Conservation (phyloP, 805 yeast species). For the Cyberlindnera euphorbiae region DNA sequence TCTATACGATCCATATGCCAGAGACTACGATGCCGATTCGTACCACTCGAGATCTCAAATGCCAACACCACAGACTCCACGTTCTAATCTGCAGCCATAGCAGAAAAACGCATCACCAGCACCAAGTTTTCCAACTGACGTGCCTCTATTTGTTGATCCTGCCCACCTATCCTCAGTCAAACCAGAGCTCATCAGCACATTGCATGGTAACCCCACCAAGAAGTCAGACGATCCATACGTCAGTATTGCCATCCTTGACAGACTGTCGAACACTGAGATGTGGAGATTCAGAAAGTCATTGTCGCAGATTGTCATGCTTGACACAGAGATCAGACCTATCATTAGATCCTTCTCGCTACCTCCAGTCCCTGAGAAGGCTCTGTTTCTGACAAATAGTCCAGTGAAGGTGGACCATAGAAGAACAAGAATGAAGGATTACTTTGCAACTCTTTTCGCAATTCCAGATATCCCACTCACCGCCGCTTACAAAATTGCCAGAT, state of each 20-base stretch:
- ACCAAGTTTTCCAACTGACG: constrained; percentile 29
- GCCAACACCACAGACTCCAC: constrained; percentile 1
- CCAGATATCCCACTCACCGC: constrained; percentile 55
- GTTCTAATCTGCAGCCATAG: constrained; percentile 1
- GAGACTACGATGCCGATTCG: constrained; percentile 13
- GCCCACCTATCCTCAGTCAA: constrained; percentile 48
- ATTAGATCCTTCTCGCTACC: constrained; percentile 48
- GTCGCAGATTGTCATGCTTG: constrained; percentile 56
- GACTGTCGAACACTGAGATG: constrained; percentile 56
- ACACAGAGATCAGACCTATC: constrained; percentile 49
- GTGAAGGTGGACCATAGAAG: constrained; percentile 59
- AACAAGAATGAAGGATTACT: constrained; percentile 51
- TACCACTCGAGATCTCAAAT: no score
- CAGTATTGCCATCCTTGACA: constrained; percentile 59
- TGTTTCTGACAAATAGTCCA: constrained; percentile 59
- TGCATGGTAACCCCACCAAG: constrained; percentile 35
- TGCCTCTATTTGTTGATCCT: constrained; percentile 53
- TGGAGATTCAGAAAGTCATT: constrained; percentile 70
- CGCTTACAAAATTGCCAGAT: constrained; percentile 52
- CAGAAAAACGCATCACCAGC: background rate
- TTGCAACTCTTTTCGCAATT: constrained; percentile 48
- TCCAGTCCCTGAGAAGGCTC: constrained; percentile 55
- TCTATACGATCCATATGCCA: constrained; percentile 13
- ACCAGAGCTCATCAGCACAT: constrained; percentile 45
- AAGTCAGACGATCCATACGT: constrained; percentile 55